Percentiles rank a stretch among this genome's conserved stretches.
Conservation (phyloP, 1,139 yeast species). For the Nakaseomyces uthaithaninus region DNA sequence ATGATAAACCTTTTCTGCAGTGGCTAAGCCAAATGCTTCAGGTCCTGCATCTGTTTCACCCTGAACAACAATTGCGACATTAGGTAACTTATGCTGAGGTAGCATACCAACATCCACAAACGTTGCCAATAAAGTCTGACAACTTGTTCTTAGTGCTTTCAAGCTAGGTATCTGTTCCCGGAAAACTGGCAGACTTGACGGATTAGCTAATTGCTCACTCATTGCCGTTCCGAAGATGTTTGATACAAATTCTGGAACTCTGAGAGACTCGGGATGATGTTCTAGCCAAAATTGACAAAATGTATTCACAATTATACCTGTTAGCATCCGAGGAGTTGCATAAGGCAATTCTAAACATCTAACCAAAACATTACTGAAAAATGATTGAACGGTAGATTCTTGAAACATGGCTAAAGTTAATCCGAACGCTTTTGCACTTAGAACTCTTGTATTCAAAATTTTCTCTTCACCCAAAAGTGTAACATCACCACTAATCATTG, state of each 20-base stretch:
- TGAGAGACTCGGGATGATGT: conserved; percentile 11
- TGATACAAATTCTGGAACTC: conserved; percentile 25
- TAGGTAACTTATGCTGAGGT: conserved; percentile 70
- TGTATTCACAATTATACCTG: conserved; percentile 65
- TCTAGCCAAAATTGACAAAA: conserved; percentile 42
- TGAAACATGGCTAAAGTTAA: conserved; percentile 50
- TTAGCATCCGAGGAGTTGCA: conserved; percentile 71
- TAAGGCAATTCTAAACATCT: conserved; percentile 41
- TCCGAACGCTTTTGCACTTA: conserved; percentile 75
- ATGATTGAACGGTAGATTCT: conserved; percentile 35
- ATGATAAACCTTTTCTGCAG: conserved; percentile 62
- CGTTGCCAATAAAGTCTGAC: conserved; percentile 71
- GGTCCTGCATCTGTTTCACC: conserved; percentile 96
- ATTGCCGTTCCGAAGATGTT: conserved; percentile 35
- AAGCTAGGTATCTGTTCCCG: conserved; percentile 83
- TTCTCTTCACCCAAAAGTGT: conserved; percentile 72
- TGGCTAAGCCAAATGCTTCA: conserved; percentile 75
- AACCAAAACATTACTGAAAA: conserved; percentile 33
- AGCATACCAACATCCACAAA: conserved; percentile 71
- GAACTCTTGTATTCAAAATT: conserved; percentile 65
- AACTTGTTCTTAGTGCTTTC: conserved; percentile 78
- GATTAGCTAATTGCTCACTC: conserved; percentile 39
- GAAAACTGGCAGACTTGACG: conserved; percentile 46
- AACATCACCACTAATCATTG: conserved; percentile 86
- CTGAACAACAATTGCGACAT: conserved; percentile 79